Base-by-base conservation (phyloP, 2,329 filamentous ascomycete genomes). In the Kalmusia sp. region DNA sequence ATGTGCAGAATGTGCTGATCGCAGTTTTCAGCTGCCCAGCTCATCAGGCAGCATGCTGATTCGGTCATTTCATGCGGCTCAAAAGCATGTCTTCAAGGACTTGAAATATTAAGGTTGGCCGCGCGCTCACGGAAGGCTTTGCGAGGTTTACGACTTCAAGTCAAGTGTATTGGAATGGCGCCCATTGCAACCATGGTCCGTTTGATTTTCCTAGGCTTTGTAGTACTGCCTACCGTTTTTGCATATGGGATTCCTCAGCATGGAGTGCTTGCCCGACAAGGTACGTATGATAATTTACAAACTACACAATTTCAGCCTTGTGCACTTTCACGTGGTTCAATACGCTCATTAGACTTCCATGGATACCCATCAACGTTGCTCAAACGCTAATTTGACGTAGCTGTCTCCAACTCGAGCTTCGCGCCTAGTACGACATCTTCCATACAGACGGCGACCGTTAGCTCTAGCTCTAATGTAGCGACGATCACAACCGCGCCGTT, bases 191-290 rank as follows among this genome's bases (percentile, higher is more conserved):
- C 4, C 33, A 35, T 44, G 27, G 9, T 28, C 24, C 15, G 8
- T 24, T 30, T 44, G 40, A 40, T 40, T 17, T 31, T 25, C 5
- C 15, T 44, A 11, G 15, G 31, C 5, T 24, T 49, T 33, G n/a
- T 40, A 12, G 21, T 21, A n/a, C 49, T 38, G 40, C 25, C 30
- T 14, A 15, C 30, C 28, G 12, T 51, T 19, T 14, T 14, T 30
- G 46, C 46, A 15, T 33, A 53, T 30, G 14, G 24, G 27, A 44
- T 41, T 12, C 51, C 51, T 21, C 51, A 53, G 3, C 19, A 49
- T 44, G 44, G 14, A 22, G 30, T 25, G 4, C 27, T 43, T 34
- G 17, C 44, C 12, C 35, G 51, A 7, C 51, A 53, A 49, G 51
- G 51, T 53, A 43, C 7, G 51, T 53, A 17, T 15, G 14, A 14